phyloP scores from a whole-genome alignment of 2,329 filamentous ascomycete species.

The Nemania sp. region DNA sequence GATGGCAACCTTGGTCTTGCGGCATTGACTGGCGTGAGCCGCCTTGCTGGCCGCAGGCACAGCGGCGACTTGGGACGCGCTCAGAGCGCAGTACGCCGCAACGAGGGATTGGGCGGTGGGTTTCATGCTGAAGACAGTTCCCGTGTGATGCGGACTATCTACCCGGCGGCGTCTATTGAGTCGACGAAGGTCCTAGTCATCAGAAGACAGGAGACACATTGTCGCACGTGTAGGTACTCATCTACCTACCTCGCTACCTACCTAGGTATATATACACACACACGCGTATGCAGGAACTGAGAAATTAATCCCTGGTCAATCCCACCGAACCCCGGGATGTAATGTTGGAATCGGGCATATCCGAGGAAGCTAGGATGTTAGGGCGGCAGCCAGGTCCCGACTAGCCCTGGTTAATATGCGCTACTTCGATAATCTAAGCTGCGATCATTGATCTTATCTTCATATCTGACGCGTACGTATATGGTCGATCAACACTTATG shows the following conservation, averaged over 20 bases:
- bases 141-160: neutral
- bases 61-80: constrained; percentile 18
- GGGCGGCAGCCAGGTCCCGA: neutral
- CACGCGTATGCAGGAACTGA: neutral
- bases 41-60: constrained; percentile 18
- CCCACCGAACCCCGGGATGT: neutral
- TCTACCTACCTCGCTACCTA: too few species aligned
- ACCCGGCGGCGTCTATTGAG: neutral
- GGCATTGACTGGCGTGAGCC: constrained; percentile 38
- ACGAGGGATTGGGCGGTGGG: constrained; percentile 17
- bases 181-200: neutral
- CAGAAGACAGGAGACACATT: neutral
- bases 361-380: neutral
- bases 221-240: too few species aligned
- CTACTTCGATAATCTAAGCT: neutral
- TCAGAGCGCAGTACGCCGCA: constrained; percentile 26
- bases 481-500: neutral
- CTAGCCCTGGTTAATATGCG: neutral
- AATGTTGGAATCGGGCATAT: constrained; percentile 3
- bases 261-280: constrained; percentile 1
- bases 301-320: constrained; percentile 6
- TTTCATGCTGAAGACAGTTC: constrained; percentile 20
- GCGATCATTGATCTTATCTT: constrained; percentile 3
- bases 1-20: constrained; percentile 56
- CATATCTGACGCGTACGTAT: neutral